These are phyloP conservation scores for Jatropha podagrica DNA, from an alignment of 441 rosid species.

Conservation along the genomic window DNA sequence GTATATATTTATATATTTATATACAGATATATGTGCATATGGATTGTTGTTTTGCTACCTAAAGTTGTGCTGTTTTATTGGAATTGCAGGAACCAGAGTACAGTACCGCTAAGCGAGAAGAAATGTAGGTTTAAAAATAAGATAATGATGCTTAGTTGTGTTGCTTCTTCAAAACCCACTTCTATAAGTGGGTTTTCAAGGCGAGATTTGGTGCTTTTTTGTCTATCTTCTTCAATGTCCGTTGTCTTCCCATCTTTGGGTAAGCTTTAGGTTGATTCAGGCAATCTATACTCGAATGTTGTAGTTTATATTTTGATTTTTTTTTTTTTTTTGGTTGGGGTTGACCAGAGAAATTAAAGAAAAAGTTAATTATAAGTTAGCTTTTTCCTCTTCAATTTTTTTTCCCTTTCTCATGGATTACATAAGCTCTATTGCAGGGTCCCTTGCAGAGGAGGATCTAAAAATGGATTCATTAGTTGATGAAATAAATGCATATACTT, in stretches of 20 bases:
- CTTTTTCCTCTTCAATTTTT: neutral
- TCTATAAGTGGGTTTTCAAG: conserved; percentile 43
- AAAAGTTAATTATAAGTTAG: neutral
- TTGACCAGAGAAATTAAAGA: neutral
- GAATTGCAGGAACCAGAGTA: conserved; percentile 38
- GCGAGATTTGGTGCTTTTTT: conserved; percentile 64
- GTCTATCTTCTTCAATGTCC: conserved; percentile 60
- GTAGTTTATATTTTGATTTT: neutral
- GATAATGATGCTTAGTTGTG: conserved; percentile 32
- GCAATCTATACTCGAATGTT: neutral
- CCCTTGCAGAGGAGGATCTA: conserved; percentile 50
- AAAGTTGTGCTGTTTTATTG: conserved; percentile 1
- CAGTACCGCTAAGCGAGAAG: conserved; percentile 36
- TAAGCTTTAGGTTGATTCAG: conserved; percentile 20
- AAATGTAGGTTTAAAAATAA: conserved; percentile 38
- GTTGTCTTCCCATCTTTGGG: conserved; percentile 50
- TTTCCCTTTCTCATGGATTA: neutral
- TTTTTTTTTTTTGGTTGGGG: neutral
- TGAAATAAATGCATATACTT: conserved; percentile 80
- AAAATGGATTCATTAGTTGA: conserved; percentile 61
- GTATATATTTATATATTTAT: neutral
- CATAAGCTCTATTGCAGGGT: conserved; percentile 42
- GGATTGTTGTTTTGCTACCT: neutral
- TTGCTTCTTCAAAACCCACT: conserved; percentile 34
- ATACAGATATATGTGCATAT: no score